Percentiles rank a stretch among this genome's conserved stretches.
phyloP scores from a whole-genome alignment of 805 yeast genomes.

The Candida germanica region DNA sequence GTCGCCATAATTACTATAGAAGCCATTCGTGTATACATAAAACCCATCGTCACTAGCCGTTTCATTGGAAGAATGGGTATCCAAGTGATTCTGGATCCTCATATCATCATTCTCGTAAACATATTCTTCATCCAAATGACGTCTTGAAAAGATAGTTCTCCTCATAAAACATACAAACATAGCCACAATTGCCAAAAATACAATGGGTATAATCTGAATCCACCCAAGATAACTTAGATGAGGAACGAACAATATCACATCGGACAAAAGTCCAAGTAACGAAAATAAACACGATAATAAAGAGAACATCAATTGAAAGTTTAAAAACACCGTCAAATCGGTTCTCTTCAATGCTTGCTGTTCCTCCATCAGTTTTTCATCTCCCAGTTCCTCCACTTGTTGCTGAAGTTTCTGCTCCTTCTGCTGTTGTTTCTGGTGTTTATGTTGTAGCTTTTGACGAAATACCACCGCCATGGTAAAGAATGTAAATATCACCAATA shows the following conservation, averaged over 20 bases:
- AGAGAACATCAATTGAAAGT: conserved; percentile 55
- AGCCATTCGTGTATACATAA: conserved; percentile 41
- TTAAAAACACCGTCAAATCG: conserved; percentile 36
- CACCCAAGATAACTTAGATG: conserved; percentile 82
- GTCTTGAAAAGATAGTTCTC: conserved; percentile 56
- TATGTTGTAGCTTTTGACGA: background rate
- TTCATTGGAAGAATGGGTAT: conserved; percentile 15
- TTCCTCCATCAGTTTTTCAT: background rate
- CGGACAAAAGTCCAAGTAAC: conserved; percentile 75
- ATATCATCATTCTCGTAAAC: conserved; percentile 33
- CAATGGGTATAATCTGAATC: conserved; percentile 70
- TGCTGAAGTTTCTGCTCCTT: background rate
- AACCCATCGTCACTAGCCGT: conserved; percentile 43
- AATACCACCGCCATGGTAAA: background rate
- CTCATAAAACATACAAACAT: conserved; percentile 70
- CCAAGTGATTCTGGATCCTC: conserved; percentile 23
- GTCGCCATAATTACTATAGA: conserved; percentile 26
- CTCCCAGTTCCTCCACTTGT: background rate
- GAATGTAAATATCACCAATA: conserved; percentile 10
- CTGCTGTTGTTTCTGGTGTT: background rate
- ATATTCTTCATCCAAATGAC: conserved; percentile 32
- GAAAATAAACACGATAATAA: conserved; percentile 67
- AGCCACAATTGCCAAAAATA: conserved; percentile 60
- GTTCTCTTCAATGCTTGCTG: conserved; percentile 3
- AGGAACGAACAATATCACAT: conserved; percentile 73